phyloP scores from a whole-genome alignment of 257 asterid species.

The Galeopsis tetrahit region DNA sequence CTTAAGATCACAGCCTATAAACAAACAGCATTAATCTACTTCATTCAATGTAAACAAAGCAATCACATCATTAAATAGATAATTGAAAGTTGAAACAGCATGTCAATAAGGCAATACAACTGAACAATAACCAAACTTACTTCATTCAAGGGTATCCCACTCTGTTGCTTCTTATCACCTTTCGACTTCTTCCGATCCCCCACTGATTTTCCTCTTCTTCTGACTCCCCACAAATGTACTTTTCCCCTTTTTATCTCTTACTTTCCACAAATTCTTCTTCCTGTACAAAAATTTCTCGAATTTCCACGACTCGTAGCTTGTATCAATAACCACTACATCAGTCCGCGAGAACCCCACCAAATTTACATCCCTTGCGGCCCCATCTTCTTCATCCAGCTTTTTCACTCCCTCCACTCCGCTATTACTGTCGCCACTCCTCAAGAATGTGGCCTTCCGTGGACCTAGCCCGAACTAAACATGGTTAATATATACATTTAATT shows the following conservation, averaged over 20 bases:
- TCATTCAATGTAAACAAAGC: conserved; percentile 4
- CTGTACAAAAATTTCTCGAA: conserved; percentile 80
- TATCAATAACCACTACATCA: conserved; percentile 87
- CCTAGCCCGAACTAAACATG: too few relatives aligned
- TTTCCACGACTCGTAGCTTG: conserved; percentile 84
- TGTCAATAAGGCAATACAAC: conserved; percentile 7
- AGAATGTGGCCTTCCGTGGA: conserved; percentile 30
- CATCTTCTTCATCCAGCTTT: conserved; percentile 44
- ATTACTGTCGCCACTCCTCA: conserved; percentile 46
- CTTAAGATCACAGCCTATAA: not conserved
- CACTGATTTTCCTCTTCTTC: conserved; percentile 55
- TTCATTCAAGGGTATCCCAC: conserved; percentile 37
- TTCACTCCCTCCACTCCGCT: conserved; percentile 52
- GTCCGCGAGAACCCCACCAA: conserved; percentile 76
- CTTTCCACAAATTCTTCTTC: conserved; percentile 87
- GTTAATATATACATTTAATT: too few relatives aligned
- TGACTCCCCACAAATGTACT: conserved; percentile 39
- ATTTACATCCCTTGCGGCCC: conserved; percentile 42
- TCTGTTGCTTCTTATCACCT: conserved; percentile 39
- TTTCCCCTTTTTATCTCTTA: conserved; percentile 66
- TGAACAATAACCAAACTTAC: conserved; percentile 43
- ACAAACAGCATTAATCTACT: conserved; percentile 17
- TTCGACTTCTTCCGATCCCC: conserved; percentile 49
- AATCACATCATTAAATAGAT: not conserved
- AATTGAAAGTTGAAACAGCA: conserved; percentile 30